Evolutionary conservation across 2,329 filamentous ascomycete species (phyloP).

Genomic region (Aspergillus sojae): DNA sequence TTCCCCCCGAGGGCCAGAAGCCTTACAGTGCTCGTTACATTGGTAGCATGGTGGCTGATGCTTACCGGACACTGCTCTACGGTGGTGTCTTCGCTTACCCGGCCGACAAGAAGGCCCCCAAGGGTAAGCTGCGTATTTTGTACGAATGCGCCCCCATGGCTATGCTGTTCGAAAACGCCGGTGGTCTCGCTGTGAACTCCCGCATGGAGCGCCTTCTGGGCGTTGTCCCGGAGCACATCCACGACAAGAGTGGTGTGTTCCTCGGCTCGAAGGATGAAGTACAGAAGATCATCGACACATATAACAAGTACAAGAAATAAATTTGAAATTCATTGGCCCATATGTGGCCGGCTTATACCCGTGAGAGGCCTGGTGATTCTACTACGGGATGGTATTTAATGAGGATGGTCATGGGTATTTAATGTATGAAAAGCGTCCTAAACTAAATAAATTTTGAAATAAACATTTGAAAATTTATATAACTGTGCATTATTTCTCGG

Average conservation of each 20-base stretch:
- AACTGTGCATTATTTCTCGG: background rate
- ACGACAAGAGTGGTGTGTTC: constrained; percentile 94
- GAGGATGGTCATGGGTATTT: constrained; percentile 5
- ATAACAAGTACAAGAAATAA: constrained; percentile 57
- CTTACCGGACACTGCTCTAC: constrained; percentile 92
- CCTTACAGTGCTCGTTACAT: constrained; percentile 96
- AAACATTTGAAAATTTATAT: constrained; percentile 3
- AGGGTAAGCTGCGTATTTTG: constrained; percentile 94
- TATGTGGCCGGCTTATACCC: constrained; percentile 9
- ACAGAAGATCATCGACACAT: constrained; percentile 87
- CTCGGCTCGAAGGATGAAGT: constrained; percentile 93
- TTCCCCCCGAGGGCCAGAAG: constrained; percentile 70
- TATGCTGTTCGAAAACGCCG: constrained; percentile 97
- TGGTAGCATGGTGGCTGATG: constrained; percentile 96
- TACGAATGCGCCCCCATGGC: constrained; percentile 99
- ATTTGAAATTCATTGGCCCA: background rate
- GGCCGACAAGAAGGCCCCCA: constrained; percentile 95
- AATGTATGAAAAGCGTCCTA: constrained; percentile 4
- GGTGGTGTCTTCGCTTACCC: constrained; percentile 98
- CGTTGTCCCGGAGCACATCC: constrained; percentile 86
- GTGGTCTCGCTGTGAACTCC: constrained; percentile 88
- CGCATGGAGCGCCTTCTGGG: constrained; percentile 89
- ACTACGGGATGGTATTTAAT: background rate
- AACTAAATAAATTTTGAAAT: background rate
- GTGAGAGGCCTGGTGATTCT: constrained; percentile 12